A percentile compares a stretch with the other conserved stretches of the same genome.
phyloP scores from a whole-genome alignment of 371 early-diverging fungal genomes.

The Amoeboaphelidium occidentale region DNA sequence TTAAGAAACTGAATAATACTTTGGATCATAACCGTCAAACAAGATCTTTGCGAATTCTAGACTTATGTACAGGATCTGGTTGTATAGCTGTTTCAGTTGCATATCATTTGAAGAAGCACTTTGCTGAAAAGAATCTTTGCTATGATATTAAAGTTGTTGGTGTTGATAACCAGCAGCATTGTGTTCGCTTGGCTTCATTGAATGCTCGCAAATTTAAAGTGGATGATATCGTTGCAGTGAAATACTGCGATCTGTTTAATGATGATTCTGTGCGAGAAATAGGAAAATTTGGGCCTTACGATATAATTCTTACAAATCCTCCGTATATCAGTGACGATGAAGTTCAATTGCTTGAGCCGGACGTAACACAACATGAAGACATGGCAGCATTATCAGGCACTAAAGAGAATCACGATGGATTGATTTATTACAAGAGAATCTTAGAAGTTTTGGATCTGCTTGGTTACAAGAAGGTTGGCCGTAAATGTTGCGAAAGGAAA shows the following conservation, averaged over 20 bases:
- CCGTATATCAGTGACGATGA: conserved; percentile 62
- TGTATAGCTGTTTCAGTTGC: conserved; percentile 60
- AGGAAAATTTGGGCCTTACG: conserved; percentile 9
- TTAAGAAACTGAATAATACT: conserved; percentile 3
- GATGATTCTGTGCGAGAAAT: conserved; percentile 1
- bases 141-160: conserved; percentile 16
- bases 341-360: conserved; percentile 29
- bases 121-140: background rate
- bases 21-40: background rate
- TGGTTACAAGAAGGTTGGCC: background rate
- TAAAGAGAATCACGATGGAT: conserved; percentile 3
- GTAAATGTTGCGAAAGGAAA: background rate
- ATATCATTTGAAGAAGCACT: conserved; percentile 14
- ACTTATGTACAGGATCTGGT: conserved; percentile 66
- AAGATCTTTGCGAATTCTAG: conserved; percentile 34
- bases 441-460: background rate
- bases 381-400: conserved; percentile 24
- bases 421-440: background rate
- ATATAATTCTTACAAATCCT: conserved; percentile 65
- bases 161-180: conserved; percentile 21
- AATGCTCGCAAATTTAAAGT: conserved; percentile 14
- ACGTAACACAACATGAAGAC: conserved; percentile 69
- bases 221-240: conserved; percentile 5
- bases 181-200: conserved; percentile 20
- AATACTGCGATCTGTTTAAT: conserved; percentile 21